Evolutionary conservation across 306 rosid species (phyloP), one percentile per base, ranked within the genome.

Genomic region (Crataegus laevigata): DNA sequence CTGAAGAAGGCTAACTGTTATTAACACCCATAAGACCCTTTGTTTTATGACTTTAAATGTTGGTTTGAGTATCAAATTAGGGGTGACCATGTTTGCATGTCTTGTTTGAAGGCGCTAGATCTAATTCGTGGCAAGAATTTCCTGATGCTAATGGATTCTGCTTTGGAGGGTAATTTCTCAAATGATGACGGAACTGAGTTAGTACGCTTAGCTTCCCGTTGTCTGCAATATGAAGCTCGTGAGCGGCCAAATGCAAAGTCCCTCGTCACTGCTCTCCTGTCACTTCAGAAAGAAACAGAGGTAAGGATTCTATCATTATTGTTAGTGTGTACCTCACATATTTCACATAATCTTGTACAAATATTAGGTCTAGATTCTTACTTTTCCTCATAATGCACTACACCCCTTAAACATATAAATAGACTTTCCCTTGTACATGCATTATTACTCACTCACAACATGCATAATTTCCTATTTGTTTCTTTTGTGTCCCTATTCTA

Each of bases 181-280:
- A 94, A 94, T 72, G 97, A 94, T 77, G 98, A 91, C 47, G 97
- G 97, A 89, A 92, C 98, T 25, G 98, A 94, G 82, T 77, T 94
- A 75, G 96, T 92, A 74, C 90, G 96, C 55, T 85, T 91, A 84
- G 98, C 98, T 72, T 88, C 97, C 22, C 98, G 97, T 43, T 94
- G 96, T 75, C 86, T 94, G 68, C 98, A 94, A 68, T 94, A 89
- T 75, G 98, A 94, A 82, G 96, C 96, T 60, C 97, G 98, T 19
- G 98, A 94, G 88, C 86, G 98, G 78, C 98, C 98, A 67, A 94
- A 89, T 83, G 96, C 96, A 0, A 94, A 94, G 83, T 91, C 97
- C 69, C 91, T 94, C 17, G 96, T 85, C 82, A 75, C 84, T 52
- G 85, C 98, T 82, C 93, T 94, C 55, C 61, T 81, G 84, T 75